phyloP scores from a whole-genome alignment of 257 asterid species.

The Prunella vulgaris region DNA sequence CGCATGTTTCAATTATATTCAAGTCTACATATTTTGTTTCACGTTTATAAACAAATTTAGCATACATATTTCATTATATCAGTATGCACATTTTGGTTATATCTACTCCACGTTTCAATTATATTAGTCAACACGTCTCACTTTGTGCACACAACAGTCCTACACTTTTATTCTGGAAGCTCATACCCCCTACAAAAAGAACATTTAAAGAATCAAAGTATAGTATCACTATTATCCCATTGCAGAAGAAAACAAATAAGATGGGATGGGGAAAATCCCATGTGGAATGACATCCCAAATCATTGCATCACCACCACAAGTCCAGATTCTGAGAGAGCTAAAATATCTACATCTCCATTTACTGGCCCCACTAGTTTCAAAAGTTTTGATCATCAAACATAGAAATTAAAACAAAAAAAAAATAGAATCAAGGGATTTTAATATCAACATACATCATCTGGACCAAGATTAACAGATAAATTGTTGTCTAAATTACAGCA shows the following conservation, averaged over 20 bases:
- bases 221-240: neutral
- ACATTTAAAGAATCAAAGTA: neutral
- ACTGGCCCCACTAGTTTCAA: conserved; percentile 26
- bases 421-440: neutral
- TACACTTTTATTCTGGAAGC: neutral
- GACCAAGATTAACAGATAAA: neutral
- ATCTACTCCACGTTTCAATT: neutral
- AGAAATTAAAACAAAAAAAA: neutral
- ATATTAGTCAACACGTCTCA: neutral
- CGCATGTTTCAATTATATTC: too few relatives aligned
- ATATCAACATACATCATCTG: conserved; percentile 8
- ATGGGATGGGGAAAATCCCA: conserved; percentile 44
- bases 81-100: too few relatives aligned
- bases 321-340: conserved; percentile 43
- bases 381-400: conserved; percentile 1
- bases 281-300: conserved; percentile 12
- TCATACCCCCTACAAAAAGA: neutral
- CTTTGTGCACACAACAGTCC: neutral
- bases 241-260: conserved; percentile 34
- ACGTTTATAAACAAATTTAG: too few relatives aligned
- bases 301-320: conserved; percentile 51
- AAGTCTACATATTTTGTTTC: too few relatives aligned
- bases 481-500: neutral
- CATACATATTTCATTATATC: too few relatives aligned
- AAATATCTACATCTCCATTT: conserved; percentile 39